Base-by-base conservation (phyloP, 1,139 yeast species). In the Yamadazyma oceani region DNA sequence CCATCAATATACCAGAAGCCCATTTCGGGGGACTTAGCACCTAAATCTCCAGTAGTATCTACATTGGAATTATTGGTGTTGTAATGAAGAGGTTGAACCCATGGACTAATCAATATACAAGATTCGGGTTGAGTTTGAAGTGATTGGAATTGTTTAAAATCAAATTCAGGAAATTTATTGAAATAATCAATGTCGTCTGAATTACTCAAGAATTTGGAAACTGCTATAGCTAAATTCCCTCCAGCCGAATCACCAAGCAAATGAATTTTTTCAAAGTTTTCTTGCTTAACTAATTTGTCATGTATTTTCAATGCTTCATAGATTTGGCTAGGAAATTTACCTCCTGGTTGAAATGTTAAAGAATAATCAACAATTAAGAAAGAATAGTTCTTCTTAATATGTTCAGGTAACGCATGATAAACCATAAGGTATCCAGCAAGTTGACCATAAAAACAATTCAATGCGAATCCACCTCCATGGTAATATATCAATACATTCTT, bases 171-270 rank as follows among this genome's bases (percentile, higher is more conserved):
- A 27, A 42, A 44, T 29, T 35, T 32, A 30, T 51, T 52, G 32
- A 59, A 62, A 19, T 54, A 58, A 12, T 36, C 37, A 2, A 61
- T 54, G 40, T 63, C 63, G 26, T 62, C 62, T 1, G 67, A 63
- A 36, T 61, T 55, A n/a, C 65, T 60, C 26, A 60, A 47, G 39
- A 57, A 62, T 38, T 72, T 58, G n/a, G 60, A 49, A 12, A 69
- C 31, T 4, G 64, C 56, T 13, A 66, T 44, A 6, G 62, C 55
- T 46, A 71, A 51, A 47, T 73, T 72, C 3, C 61, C 73, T 11
- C 80, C 79, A 21, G 74, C 73, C 2, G 78, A 72, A 45, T 73
- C 80, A 6, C 78, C 79, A 30, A 68, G 40, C 4, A 72, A 43
- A 17, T 58, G 57, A 35, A 73, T 57, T 31, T 64, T 60, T 5